Base-by-base conservation (phyloP, 2,329 filamentous ascomycete species). In the Rhinocladiella mackenziei region DNA sequence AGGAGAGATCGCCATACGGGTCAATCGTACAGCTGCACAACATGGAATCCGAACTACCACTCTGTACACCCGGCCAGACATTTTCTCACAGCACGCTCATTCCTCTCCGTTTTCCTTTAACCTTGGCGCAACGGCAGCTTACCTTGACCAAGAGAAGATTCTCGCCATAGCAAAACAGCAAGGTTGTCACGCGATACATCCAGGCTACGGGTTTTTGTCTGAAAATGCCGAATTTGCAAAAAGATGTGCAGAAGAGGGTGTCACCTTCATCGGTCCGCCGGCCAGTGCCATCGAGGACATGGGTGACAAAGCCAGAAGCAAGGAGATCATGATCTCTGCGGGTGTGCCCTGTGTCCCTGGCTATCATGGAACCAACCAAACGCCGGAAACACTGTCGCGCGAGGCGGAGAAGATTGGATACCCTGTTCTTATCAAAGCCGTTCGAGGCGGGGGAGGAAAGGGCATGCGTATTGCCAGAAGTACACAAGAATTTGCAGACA, bases 311-410 rank as follows among this genome's bases (percentile, higher is more conserved):
- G 89, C 84, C 43, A 76, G 85, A 48, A 92, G 86, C 39, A 98
- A 98, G 66, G 86, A 95, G 62, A 96, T 98, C 61, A 97, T 98
- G 92, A 88, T 80, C 23, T 80, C 81, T 3, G 91, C 92, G n/a
- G 88, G 89, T 6, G 92, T 98, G 3, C 89, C 89, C 3, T 97
- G 92, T 60, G 92, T 98, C 36, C 92, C 92, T 0, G 92, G 92
- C 1, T 98, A 98, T 60, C 92, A 97, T 63, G 92, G 92, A 13
- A 60, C 74, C 1, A 86, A 95, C 39, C 92, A 98, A 68, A 80
- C 84, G 36, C 70, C 76, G 1, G 62, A 67, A 6, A 72, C 75
- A 48, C 69, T 84, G 19, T 75, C 87, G 43, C 69, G 72, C 7
- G 81, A 91, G 62, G 91, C 92, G 5, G 78, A 77, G 56, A 80